phyloP scores from a whole-genome alignment of 192 early-diverging fungal genomes.

The Chytriomyces confervae region DNA sequence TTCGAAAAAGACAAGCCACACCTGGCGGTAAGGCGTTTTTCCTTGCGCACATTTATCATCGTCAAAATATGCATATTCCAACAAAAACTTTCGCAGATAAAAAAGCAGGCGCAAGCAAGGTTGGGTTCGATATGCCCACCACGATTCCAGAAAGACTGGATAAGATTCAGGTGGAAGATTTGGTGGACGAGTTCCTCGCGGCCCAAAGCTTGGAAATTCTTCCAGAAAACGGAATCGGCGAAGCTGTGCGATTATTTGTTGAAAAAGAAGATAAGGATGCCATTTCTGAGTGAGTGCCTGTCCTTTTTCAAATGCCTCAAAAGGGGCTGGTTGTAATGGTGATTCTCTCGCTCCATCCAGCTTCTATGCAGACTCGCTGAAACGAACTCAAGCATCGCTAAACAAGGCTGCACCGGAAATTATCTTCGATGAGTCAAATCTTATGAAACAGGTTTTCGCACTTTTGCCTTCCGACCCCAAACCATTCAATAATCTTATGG shows the following conservation, averaged over 20 bases:
- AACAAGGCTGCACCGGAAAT: slow-evolving; percentile 3
- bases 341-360: not conserved
- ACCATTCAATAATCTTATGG: not conserved
- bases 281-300: slow-evolving; percentile 64
- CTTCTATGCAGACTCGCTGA: slow-evolving; percentile 34
- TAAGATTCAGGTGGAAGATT: slow-evolving; percentile 71
- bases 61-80: slow-evolving; percentile 7
- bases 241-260: slow-evolving; percentile 77
- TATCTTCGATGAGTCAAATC: slow-evolving; percentile 20
- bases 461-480: not conserved
- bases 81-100: not conserved
- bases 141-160: slow-evolving; percentile 70
- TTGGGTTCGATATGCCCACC: slow-evolving; percentile 14
- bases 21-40: not conserved
- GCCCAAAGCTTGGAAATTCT: slow-evolving; percentile 71
- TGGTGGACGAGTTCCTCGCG: slow-evolving; percentile 77
- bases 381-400: slow-evolving; percentile 25
- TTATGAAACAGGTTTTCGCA: slow-evolving; percentile 25
- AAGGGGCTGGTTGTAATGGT: not conserved
- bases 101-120: not conserved
- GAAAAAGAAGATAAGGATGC: slow-evolving; percentile 88
- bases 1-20: slow-evolving; percentile 55
- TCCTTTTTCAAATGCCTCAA: not conserved
- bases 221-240: slow-evolving; percentile 76
- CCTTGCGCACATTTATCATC: slow-evolving; percentile 11